Evolutionary conservation across 345 rosid genomes (phyloP).

Genomic region (Pistacia atlantica): DNA sequence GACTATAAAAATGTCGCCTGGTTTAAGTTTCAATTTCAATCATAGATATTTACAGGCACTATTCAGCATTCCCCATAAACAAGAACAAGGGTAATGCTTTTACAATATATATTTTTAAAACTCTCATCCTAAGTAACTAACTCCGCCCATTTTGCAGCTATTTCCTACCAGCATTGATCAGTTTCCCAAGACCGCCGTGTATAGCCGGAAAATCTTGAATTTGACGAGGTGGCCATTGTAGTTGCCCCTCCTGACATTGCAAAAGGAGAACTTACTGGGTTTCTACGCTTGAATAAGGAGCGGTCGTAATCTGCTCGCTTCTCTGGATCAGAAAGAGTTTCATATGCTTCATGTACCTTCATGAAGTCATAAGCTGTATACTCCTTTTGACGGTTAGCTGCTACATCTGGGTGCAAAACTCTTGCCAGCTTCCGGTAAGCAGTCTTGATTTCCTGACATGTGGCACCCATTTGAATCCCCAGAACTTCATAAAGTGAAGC

Average conservation of each 20-base stretch:
- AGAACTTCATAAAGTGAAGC: constrained; percentile 58
- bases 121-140: not conserved
- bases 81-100: not conserved
- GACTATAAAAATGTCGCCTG: constrained; percentile 25
- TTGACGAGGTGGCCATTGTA: constrained; percentile 10
- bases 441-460: constrained; percentile 59
- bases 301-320: constrained; percentile 63
- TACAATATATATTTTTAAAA: not conserved
- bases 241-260: constrained; percentile 22
- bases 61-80: not conserved
- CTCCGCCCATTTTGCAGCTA: not conserved
- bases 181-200: constrained; percentile 61
- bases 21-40: not conserved
- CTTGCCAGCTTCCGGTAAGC: constrained; percentile 70
- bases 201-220: constrained; percentile 31
- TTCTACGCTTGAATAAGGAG: constrained; percentile 31
- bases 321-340: constrained; percentile 66
- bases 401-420: constrained; percentile 65
- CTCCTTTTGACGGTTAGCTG: constrained; percentile 24
- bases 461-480: constrained; percentile 59
- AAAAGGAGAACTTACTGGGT: constrained; percentile 26
- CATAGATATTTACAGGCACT: not conserved
- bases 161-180: constrained; percentile 70
- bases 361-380: constrained; percentile 46
- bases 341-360: constrained; percentile 61